Base-by-base conservation (phyloP, 306 rosid species). In the Cicer judaicum region DNA sequence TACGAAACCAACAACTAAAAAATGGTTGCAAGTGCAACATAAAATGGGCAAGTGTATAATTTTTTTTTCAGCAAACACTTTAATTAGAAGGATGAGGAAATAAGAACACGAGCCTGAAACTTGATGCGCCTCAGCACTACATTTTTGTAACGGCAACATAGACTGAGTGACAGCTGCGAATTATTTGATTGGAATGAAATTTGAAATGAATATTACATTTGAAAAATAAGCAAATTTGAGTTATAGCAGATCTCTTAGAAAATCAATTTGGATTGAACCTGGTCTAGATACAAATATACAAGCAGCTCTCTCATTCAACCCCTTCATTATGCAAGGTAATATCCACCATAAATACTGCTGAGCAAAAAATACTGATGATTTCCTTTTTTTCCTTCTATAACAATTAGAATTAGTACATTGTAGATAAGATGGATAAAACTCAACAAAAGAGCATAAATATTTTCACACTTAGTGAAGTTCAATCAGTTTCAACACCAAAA, bases 371-470 rank as follows among this genome's bases (percentile, higher is more conserved):
- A 39, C 70, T 38, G 0, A 47, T n/a, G 46, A 68, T 38, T 47
- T n/a, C 9, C 0, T 38, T 78, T 61, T 48, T 69, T 61, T 48
- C 54, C 71, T 61, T 48, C 9, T 6, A 57, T 16, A 24, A 72
- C 69, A 79, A 64, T 64, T 55, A 64, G 74, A 79, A 64, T 64
- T 55, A 64, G 74, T 44, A 54, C 47, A 64, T 36, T 79, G 54
- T 38, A 14, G 21, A 64, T 44, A 55, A 36, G 53, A 59, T 34
- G 7, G 53, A 53, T 12, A 69, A 64, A 64, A 64, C 74, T 64
- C 61, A 16, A 64, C 78, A 60, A 16, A 63, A 8, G 62, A 54
- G 60, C 52, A 64, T 42, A 10, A 18, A 44, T 57, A 72, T 38
- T 16, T 44, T 46, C 14, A 38, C 21, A 72, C 50, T 8, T 63